Conservation (phyloP, 1,284 basidiomycete genomes). For the Neotropicomus parvogracilis region DNA sequence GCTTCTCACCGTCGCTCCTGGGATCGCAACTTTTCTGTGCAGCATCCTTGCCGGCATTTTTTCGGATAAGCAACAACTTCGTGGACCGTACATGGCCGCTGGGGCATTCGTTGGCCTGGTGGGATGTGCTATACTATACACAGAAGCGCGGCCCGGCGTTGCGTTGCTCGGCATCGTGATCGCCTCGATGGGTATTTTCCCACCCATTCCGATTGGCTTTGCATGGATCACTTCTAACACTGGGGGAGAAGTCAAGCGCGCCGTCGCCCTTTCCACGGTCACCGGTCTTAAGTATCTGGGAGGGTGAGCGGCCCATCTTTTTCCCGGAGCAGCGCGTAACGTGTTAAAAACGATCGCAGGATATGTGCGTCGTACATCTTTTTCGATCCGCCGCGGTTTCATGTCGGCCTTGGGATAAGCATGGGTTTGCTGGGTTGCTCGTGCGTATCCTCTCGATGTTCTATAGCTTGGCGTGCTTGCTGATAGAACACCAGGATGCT, state of each 20-base stretch:
- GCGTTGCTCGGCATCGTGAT: constrained; percentile 51
- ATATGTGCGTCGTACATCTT: constrained; percentile 46
- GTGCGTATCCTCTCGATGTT: constrained; percentile 16
- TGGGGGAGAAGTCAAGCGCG: constrained; percentile 52
- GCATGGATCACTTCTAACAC: constrained; percentile 54
- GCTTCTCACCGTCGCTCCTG: constrained; percentile 51
- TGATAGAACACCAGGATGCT: constrained; percentile 23
- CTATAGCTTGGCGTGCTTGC: not conserved
- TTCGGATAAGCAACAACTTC: constrained; percentile 40
- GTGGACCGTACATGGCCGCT: constrained; percentile 43
- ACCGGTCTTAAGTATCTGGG: constrained; percentile 51
- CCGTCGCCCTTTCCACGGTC: constrained; percentile 53
- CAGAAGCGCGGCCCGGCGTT: constrained; percentile 32
- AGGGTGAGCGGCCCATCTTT: constrained; percentile 34
- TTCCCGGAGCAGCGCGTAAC: not conserved
- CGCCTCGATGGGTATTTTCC: constrained; percentile 48
- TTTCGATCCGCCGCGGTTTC: constrained; percentile 43
- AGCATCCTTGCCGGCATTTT: constrained; percentile 38
- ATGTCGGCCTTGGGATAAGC: constrained; percentile 44
- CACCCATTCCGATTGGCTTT: constrained; percentile 45
- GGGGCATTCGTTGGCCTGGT: constrained; percentile 36
- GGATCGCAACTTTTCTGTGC: constrained; percentile 37
- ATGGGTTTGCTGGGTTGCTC: constrained; percentile 30
- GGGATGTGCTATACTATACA: constrained; percentile 43
- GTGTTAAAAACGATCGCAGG: constrained; percentile 19